These are phyloP conservation scores for Teratosphaeria viscida DNA, from an alignment of 2,329 filamentous ascomycete genomes.

Conservation along the genomic window DNA sequence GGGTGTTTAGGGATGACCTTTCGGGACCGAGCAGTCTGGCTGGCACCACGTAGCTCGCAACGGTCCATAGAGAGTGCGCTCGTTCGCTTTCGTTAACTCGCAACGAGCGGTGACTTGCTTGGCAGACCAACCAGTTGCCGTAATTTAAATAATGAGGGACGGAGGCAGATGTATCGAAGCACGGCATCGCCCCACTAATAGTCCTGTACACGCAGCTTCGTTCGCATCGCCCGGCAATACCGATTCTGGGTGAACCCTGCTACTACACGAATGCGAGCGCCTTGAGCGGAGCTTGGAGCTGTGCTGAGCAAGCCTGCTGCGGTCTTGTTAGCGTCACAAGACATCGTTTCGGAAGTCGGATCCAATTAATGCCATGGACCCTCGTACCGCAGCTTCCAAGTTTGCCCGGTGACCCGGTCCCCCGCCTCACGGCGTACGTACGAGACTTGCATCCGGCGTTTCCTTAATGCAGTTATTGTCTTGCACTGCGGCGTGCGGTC, in stretches of 20 bases:
- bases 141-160: background rate
- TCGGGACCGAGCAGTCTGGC: background rate
- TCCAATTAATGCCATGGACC: background rate
- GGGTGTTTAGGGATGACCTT: background rate
- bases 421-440: background rate
- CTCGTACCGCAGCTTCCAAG: background rate
- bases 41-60: background rate
- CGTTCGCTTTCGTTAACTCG: background rate
- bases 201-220: background rate
- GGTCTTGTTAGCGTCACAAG: background rate
- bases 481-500: background rate
- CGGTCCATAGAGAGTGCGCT: background rate
- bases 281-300: background rate
- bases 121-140: background rate
- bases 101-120: background rate
- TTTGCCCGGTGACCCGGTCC: background rate
- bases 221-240: background rate
- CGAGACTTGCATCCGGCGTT: background rate
- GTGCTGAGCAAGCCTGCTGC: background rate
- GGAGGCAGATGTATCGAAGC: background rate
- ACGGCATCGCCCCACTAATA: background rate
- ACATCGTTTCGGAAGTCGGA: background rate
- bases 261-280: background rate
- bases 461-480: background rate
- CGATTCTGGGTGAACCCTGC: background rate